Conservation (phyloP, 1,284 basidiomycete genomes). For the Ganoderma leucocontextum region DNA sequence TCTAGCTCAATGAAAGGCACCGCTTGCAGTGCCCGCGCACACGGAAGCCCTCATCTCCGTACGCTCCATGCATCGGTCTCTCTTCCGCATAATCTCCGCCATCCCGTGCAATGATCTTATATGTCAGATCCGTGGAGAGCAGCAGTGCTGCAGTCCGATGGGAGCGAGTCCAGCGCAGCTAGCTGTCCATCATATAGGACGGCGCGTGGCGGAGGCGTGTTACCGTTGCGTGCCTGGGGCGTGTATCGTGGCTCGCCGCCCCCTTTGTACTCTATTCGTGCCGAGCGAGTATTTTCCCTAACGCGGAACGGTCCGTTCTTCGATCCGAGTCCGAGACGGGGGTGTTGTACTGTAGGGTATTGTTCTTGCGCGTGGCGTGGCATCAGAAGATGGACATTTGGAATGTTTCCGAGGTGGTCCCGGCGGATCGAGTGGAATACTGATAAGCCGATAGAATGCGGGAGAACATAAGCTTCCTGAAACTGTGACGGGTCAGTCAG, state of each 20-base stretch:
- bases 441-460: background rate
- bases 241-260: too few species aligned
- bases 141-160: background rate
- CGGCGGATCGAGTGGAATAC: background rate
- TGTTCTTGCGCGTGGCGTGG: background rate
- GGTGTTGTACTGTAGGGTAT: background rate
- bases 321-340: background rate
- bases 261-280: background rate
- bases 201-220: background rate
- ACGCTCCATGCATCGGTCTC: background rate
- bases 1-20: background rate
- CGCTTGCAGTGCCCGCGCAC: background rate
- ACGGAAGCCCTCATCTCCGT: conserved; percentile 3
- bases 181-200: background rate
- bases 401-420: background rate
- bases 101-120: background rate
- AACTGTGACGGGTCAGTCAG: background rate
- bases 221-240: background rate
- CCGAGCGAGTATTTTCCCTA: background rate
- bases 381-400: background rate
- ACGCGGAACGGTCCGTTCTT: background rate
- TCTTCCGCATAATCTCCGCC: conserved; percentile 18
- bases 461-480: background rate
- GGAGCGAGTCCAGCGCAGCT: background rate
- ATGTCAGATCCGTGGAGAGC: background rate